These are phyloP conservation scores for Pterocarpus santalinus DNA, from an alignment of 306 rosid genomes.

Conservation along the genomic window DNA sequence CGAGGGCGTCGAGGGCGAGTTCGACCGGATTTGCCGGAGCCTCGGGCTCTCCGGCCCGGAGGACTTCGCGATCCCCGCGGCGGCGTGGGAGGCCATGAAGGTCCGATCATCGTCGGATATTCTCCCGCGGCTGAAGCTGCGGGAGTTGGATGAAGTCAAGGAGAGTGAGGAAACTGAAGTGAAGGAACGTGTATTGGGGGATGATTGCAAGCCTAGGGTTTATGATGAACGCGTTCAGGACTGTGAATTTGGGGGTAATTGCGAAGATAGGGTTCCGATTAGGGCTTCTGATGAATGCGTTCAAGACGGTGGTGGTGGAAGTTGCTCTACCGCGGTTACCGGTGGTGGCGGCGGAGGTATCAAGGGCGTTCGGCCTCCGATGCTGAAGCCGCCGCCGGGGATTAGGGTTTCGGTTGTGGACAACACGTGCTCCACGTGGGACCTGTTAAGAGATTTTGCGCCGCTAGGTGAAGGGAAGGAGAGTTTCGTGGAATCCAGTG, in stretches of 20 bases:
- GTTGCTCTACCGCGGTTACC: slow-evolving; percentile 7
- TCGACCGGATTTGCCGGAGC: slow-evolving; percentile 61
- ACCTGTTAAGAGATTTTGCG: slow-evolving; percentile 64
- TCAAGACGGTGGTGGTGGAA: not conserved
- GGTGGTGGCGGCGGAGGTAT: slow-evolving; percentile 56
- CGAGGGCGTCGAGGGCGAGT: slow-evolving; percentile 78
- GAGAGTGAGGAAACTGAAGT: slow-evolving; percentile 40
- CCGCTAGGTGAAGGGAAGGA: slow-evolving; percentile 51
- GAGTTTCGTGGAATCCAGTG: slow-evolving; percentile 18
- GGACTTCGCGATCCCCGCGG: slow-evolving; percentile 72
- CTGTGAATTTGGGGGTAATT: slow-evolving; percentile 44
- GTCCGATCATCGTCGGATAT: slow-evolving; percentile 71
- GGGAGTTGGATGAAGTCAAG: slow-evolving; percentile 39
- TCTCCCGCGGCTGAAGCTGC: slow-evolving; percentile 53
- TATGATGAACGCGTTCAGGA: slow-evolving; percentile 21
- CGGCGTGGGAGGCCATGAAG: slow-evolving; percentile 77
- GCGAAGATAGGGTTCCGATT: slow-evolving; percentile 44
- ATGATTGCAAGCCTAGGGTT: slow-evolving; percentile 44
- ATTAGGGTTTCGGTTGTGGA: slow-evolving; percentile 59
- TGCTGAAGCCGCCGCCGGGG: slow-evolving; percentile 79
- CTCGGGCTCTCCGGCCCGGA: slow-evolving; percentile 82
- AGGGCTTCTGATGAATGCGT: slow-evolving; percentile 43
- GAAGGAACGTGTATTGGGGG: slow-evolving; percentile 42
- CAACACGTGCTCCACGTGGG: slow-evolving; percentile 72
- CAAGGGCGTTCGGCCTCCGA: slow-evolving; percentile 77